These are phyloP conservation scores for Trametes hirsuta DNA, from an alignment of 1,284 basidiomycete genomes.

Conservation along the genomic window DNA sequence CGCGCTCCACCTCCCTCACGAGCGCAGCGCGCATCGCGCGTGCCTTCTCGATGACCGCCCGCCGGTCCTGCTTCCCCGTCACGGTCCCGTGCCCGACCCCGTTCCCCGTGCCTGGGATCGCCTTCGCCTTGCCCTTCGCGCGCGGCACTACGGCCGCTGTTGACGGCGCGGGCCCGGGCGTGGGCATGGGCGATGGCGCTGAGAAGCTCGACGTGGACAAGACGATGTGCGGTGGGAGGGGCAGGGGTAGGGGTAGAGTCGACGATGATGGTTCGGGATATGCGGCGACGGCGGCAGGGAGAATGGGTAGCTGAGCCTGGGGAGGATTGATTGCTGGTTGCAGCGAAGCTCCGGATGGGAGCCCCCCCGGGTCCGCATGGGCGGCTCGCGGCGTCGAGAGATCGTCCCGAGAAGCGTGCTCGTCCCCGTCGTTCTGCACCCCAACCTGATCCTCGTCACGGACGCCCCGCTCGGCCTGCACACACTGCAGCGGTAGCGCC, in stretches of 20 bases:
- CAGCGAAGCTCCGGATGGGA: background rate
- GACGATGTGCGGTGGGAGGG: background rate
- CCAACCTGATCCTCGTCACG: background rate
- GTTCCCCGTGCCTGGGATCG: conserved; percentile 6
- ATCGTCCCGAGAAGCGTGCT: background rate
- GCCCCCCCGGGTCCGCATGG: background rate
- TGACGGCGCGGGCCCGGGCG: background rate
- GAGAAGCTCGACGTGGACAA: too few species aligned
- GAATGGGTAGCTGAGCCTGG: background rate
- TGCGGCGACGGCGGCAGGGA: background rate
- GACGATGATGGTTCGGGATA: background rate
- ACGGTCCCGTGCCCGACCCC: background rate
- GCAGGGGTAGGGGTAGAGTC: background rate
- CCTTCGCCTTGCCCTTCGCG: conserved; percentile 21
- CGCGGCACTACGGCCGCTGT: background rate
- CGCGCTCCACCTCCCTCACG: conserved; percentile 56
- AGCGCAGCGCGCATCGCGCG: conserved; percentile 55
- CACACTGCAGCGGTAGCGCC: background rate
- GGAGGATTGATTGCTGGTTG: background rate
- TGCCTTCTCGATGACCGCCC: conserved; percentile 42
- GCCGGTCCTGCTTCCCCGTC: conserved; percentile 10
- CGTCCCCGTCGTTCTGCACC: too few species aligned
- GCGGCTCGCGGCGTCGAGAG: background rate
- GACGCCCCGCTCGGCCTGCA: background rate
- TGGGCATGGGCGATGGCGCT: background rate